These are phyloP conservation scores for Botrytis fabae DNA, from an alignment of 2,329 filamentous ascomycete species.

Conservation along the genomic window DNA sequence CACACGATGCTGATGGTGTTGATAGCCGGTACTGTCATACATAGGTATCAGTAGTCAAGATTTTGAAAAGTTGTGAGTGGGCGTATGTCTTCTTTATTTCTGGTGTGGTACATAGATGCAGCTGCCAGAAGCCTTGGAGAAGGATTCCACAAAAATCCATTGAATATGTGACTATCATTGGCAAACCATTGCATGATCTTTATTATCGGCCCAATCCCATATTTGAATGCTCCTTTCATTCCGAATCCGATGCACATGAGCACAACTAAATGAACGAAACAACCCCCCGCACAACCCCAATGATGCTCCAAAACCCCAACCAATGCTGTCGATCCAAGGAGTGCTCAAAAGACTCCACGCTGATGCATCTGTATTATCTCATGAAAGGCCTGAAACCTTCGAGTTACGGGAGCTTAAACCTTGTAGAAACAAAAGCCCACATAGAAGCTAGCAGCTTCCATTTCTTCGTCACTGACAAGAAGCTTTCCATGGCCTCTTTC, in stretches of 20 bases:
- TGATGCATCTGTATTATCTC: neutral
- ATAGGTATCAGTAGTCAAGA: neutral
- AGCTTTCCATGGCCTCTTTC: constrained; percentile 65
- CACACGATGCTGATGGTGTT: neutral
- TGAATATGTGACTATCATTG: neutral
- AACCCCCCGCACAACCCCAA: neutral
- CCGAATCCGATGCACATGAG: neutral
- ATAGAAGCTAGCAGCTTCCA: constrained; percentile 91
- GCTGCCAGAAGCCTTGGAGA: neutral
- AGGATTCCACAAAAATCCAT: neutral
- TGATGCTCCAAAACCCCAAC: neutral
- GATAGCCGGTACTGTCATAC: neutral
- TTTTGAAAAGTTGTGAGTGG: neutral
- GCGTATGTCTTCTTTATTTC: neutral
- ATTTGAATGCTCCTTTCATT: neutral
- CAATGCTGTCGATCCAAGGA: neutral
- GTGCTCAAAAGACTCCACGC: neutral
- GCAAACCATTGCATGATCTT: neutral
- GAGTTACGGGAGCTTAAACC: constrained; percentile 54
- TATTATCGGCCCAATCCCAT: neutral
- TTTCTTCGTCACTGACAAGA: constrained; percentile 78
- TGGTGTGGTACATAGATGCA: neutral
- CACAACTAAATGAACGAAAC: neutral
- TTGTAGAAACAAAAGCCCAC: constrained; percentile 97
- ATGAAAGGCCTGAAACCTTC: neutral